Evolutionary conservation across 441 rosid species (phyloP).

Genomic region (Pelargonium australe): DNA sequence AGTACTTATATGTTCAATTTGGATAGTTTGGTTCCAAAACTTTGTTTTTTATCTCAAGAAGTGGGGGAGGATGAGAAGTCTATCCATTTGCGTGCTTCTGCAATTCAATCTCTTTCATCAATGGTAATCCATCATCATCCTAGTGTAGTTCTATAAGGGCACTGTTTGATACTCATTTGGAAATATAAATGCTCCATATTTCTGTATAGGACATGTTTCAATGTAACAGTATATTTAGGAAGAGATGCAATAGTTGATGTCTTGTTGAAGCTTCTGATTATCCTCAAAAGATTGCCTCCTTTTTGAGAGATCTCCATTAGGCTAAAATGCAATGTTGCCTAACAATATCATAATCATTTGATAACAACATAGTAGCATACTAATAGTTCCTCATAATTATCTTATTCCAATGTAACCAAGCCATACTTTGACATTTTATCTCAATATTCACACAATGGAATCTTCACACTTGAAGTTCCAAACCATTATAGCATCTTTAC

Average conservation of each 20-base stretch:
- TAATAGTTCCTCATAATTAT: background rate
- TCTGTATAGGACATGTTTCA: slow-evolving; percentile 1
- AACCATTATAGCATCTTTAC: background rate
- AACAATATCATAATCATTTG: background rate
- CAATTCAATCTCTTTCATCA: slow-evolving; percentile 71
- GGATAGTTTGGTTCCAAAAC: slow-evolving; percentile 85
- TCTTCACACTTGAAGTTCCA: background rate
- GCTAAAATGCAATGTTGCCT: background rate
- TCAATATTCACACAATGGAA: background rate
- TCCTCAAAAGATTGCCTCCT: slow-evolving; percentile 1
- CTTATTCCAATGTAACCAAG: background rate
- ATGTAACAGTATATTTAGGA: background rate
- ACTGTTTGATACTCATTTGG: slow-evolving; percentile 8
- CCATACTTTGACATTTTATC: background rate
- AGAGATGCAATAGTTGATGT: background rate
- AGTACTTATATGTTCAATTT: slow-evolving; percentile 81
- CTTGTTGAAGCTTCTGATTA: background rate
- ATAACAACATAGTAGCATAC: background rate
- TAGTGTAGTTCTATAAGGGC: background rate
- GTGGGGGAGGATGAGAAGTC: slow-evolving; percentile 65
- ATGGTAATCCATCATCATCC: slow-evolving; percentile 43
- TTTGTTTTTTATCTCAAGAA: slow-evolving; percentile 84
- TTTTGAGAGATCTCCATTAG: background rate
- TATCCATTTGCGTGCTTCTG: slow-evolving; percentile 59
- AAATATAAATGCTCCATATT: background rate